phyloP scores from a whole-genome alignment of 345 rosid species.

The Eucalyptus regnans region DNA sequence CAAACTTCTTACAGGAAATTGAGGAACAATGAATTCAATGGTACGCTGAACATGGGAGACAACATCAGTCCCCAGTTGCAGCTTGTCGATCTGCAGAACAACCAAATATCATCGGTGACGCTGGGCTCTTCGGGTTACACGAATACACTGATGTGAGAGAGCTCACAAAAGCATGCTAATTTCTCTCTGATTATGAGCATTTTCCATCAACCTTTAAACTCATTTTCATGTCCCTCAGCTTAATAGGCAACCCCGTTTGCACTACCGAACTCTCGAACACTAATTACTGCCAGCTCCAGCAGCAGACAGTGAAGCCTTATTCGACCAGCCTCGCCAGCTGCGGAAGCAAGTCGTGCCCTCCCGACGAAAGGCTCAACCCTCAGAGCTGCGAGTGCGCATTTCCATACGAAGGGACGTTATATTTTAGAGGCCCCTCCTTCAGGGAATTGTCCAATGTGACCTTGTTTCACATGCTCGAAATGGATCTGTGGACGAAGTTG shows the following conservation, averaged over 20 bases:
- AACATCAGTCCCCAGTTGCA: constrained; percentile 44
- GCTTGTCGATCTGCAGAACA: constrained; percentile 71
- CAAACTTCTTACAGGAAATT: constrained; percentile 38
- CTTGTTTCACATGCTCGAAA: constrained; percentile 67
- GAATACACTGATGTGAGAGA: constrained; percentile 48
- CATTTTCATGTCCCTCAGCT: constrained; percentile 24
- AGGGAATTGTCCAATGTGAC: constrained; percentile 57
- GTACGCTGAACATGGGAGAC: constrained; percentile 54
- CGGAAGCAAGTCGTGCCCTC: constrained; percentile 47
- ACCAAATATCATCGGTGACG: constrained; percentile 56
- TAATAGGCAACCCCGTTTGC: constrained; percentile 84
- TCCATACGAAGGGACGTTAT: constrained; percentile 80
- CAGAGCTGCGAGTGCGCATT: constrained; percentile 90
- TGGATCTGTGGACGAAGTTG: constrained; percentile 70
- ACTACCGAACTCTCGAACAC: constrained; percentile 47
- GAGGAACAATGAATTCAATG: constrained; percentile 58
- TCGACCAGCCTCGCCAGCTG: constrained; percentile 80
- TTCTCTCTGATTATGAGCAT: background rate
- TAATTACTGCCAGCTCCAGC: constrained; percentile 68
- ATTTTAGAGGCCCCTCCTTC: constrained; percentile 70
- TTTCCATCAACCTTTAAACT: background rate
- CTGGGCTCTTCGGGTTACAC: constrained; percentile 41
- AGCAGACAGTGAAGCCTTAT: constrained; percentile 40
- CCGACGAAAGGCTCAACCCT: constrained; percentile 71
- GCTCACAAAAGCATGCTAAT: background rate